Percentiles rank a stretch among this genome's conserved stretches.
Conservation (phyloP, 148 eudicot genomes). For the Polygonum maritimum region DNA sequence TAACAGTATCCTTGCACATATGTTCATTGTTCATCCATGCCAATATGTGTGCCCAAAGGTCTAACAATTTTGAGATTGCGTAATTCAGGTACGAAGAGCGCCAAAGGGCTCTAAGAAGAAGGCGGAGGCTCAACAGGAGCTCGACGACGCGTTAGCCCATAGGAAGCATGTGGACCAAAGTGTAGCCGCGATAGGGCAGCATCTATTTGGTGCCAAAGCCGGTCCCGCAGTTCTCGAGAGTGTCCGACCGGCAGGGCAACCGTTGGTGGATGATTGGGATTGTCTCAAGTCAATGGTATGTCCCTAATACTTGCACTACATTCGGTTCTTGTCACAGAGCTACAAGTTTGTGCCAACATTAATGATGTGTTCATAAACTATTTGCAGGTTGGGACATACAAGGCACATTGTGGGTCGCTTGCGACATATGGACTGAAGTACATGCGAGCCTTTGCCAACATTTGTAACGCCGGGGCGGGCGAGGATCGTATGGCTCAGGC, state of each 20-base stretch:
- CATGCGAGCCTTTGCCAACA: slow-evolving; percentile 18
- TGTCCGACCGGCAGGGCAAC: slow-evolving; percentile 10
- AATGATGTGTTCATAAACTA: neutral
- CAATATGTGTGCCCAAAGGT: no score
- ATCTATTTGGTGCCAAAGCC: slow-evolving; percentile 6
- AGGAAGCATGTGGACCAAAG: slow-evolving; percentile 11
- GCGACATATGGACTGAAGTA: slow-evolving; percentile 10
- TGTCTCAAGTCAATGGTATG: slow-evolving; percentile 11
- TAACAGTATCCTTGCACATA: no score
- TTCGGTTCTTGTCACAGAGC: neutral
- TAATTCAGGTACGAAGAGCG: slow-evolving; percentile 8
- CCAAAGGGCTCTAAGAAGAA: neutral
- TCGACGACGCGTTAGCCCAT: slow-evolving; percentile 3
- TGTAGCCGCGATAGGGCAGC: neutral
- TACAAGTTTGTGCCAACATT: neutral
- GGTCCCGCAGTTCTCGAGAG: neutral
- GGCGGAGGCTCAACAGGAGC: neutral
- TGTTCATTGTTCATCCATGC: neutral
- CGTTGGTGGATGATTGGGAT: slow-evolving; percentile 17
- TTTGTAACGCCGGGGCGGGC: slow-evolving; percentile 8
- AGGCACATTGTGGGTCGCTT: slow-evolving; percentile 11
- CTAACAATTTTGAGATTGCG: neutral
- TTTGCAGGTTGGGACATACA: slow-evolving; percentile 10
- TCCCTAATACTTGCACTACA: neutral
- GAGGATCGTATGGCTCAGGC: slow-evolving; percentile 15